Percentiles rank a stretch among this genome's conserved stretches.
Evolutionary conservation across 1,139 yeast species (phyloP).

Genomic region (Yamadazyma conglobata): DNA sequence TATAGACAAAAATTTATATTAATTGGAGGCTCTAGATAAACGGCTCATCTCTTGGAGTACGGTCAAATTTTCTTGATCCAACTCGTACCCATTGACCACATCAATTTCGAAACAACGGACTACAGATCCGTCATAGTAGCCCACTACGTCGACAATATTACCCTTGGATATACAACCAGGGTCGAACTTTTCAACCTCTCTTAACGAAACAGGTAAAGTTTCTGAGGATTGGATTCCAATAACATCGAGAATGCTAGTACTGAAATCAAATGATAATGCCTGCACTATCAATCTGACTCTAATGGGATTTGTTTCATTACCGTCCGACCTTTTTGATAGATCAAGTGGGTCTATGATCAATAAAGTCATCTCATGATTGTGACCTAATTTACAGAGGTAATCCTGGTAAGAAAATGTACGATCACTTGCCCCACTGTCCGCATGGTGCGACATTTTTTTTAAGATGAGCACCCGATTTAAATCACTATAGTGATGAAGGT

Average conservation of each 20-base stretch:
- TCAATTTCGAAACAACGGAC: slow-evolving; percentile 3
- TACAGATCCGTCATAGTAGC: slow-evolving; percentile 12
- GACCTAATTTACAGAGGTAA: too few species aligned
- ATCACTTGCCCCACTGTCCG: too few species aligned
- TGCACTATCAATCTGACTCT: slow-evolving; percentile 32
- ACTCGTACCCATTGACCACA: not conserved
- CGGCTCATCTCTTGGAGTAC: slow-evolving; percentile 1
- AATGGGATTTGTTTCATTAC: slow-evolving; percentile 18
- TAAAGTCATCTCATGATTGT: too few species aligned
- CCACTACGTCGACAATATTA: slow-evolving; percentile 17
- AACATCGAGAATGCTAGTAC: slow-evolving; percentile 5
- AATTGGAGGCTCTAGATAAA: too few species aligned
- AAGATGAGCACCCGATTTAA: too few species aligned
- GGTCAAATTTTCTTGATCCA: slow-evolving; percentile 1
- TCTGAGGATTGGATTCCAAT: slow-evolving; percentile 3
- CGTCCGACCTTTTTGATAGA: too few species aligned
- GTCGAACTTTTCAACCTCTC: slow-evolving; percentile 10
- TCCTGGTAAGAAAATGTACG: too few species aligned
- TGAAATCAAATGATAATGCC: slow-evolving; percentile 19
- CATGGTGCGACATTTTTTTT: not conserved
- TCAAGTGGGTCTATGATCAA: too few species aligned
- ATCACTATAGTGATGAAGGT: too few species aligned
- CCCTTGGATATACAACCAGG: slow-evolving; percentile 13
- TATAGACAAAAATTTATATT: too few species aligned
- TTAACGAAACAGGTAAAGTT: slow-evolving; percentile 3